phyloP scores from a whole-genome alignment of 2,329 filamentous ascomycete genomes.

The Stagonosporopsis rhizophila region DNA sequence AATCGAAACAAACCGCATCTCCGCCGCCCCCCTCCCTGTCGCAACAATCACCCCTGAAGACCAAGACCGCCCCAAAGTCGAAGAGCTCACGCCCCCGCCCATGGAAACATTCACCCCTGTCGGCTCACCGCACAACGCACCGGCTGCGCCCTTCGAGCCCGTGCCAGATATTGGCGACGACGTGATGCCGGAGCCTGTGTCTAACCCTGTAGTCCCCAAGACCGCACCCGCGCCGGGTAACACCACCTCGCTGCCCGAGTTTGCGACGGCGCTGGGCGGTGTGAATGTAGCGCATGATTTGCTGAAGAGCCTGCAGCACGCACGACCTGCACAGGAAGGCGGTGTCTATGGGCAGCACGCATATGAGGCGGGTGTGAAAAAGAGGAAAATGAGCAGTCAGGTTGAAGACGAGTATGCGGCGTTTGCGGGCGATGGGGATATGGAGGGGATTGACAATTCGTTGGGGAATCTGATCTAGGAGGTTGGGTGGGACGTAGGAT shows the following conservation, averaged over 20 bases:
- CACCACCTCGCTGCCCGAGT: slow-evolving; percentile 26
- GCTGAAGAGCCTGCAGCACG: slow-evolving; percentile 41
- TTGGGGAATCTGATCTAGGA: slow-evolving; percentile 61
- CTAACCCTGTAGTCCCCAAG: slow-evolving; percentile 37
- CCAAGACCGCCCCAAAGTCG: slow-evolving; percentile 78
- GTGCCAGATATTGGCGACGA: slow-evolving; percentile 39
- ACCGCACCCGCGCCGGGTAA: slow-evolving; percentile 33
- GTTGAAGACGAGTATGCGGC: slow-evolving; percentile 49
- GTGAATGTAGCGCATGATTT: slow-evolving; percentile 38
- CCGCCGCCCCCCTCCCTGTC: slow-evolving; percentile 46
- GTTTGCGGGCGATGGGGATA: slow-evolving; percentile 57
- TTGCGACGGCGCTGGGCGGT: slow-evolving; percentile 34
- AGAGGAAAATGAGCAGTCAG: slow-evolving; percentile 48
- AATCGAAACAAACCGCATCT: slow-evolving; percentile 60
- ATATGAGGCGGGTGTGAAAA: slow-evolving; percentile 41
- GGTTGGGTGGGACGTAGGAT: neutral
- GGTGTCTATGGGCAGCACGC: slow-evolving; percentile 34
- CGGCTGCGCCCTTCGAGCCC: slow-evolving; percentile 18
- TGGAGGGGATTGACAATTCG: slow-evolving; percentile 66
- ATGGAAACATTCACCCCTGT: slow-evolving; percentile 64
- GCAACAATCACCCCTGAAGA: slow-evolving; percentile 25
- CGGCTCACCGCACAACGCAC: slow-evolving; percentile 52
- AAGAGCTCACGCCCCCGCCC: slow-evolving; percentile 83
- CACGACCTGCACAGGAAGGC: slow-evolving; percentile 29
- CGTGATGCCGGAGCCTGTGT: slow-evolving; percentile 34